Evolutionary conservation across 805 yeast genomes (phyloP).

Genomic region (Candida lessepsii): DNA sequence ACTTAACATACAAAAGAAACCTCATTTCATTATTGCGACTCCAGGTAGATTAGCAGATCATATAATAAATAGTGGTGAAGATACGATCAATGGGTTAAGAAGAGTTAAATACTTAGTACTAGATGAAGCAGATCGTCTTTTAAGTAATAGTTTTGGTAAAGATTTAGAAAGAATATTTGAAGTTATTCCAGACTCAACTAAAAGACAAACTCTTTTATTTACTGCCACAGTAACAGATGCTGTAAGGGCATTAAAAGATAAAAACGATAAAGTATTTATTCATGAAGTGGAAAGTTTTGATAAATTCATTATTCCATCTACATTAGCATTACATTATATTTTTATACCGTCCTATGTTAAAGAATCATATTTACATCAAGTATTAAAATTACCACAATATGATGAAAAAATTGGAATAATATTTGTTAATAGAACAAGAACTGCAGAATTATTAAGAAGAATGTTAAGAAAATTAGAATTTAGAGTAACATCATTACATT

Average conservation of each 20-base stretch:
- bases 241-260: conserved; percentile 74
- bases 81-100: conserved; percentile 74
- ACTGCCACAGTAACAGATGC: conserved; percentile 97
- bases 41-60: conserved; percentile 97
- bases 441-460: conserved; percentile 85
- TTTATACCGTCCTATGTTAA: conserved; percentile 85
- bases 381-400: conserved; percentile 63
- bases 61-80: conserved; percentile 82
- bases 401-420: conserved; percentile 71
- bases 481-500: conserved; percentile 85
- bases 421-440: conserved; percentile 85
- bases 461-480: conserved; percentile 71
- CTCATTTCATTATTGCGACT: conserved; percentile 94
- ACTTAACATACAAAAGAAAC: conserved; percentile 72
- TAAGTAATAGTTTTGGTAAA: conserved; percentile 78
- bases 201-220: conserved; percentile 85
- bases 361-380: conserved; percentile 78
- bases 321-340: conserved; percentile 62
- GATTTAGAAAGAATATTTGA: conserved; percentile 74
- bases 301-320: conserved; percentile 76
- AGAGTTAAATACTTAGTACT: conserved; percentile 79
- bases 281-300: conserved; percentile 77
- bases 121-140: conserved; percentile 93
- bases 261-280: conserved; percentile 58
- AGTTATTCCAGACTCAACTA: conserved; percentile 65